These are phyloP conservation scores for Ceratocystis cacaofunesta DNA, from an alignment of 2,329 filamentous ascomycete species.

Conservation along the genomic window DNA sequence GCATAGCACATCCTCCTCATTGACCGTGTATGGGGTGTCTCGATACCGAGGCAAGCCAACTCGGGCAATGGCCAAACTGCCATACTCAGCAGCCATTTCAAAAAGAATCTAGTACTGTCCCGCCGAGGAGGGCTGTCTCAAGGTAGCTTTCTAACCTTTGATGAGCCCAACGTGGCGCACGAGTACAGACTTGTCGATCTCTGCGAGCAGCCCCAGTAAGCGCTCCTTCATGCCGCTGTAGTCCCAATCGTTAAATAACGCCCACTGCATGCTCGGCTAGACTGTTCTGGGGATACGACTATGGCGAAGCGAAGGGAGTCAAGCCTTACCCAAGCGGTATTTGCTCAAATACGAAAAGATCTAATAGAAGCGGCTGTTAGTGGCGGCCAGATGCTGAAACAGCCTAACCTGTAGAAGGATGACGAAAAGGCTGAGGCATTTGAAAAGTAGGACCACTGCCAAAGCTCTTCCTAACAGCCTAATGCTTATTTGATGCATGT, in stretches of 20 bases:
- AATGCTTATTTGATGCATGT: too few species aligned
- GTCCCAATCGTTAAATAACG: too few species aligned
- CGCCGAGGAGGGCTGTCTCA: not conserved
- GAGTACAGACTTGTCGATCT: not conserved
- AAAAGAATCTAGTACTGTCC: not conserved
- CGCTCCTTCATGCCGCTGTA: too few species aligned
- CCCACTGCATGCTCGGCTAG: not conserved
- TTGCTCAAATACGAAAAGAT: not conserved
- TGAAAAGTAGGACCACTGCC: too few species aligned
- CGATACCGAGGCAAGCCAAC: not conserved
- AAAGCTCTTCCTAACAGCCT: too few species aligned
- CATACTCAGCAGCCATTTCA: not conserved
- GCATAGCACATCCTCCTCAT: not conserved
- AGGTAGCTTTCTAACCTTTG: not conserved
- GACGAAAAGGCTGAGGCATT: too few species aligned
- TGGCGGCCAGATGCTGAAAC: too few species aligned
- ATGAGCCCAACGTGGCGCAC: not conserved
- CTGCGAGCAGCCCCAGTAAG: not conserved
- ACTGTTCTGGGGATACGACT: not conserved
- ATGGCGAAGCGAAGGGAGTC: not conserved
- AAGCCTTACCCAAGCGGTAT: not conserved
- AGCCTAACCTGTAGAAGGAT: too few species aligned
- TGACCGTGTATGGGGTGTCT: not conserved
- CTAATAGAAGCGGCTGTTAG: too few species aligned
- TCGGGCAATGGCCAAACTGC: not conserved